Evolutionary conservation across 306 rosid species (phyloP), one percentile per base, ranked within the genome.

Genomic region (Canavalia ensiformis): DNA sequence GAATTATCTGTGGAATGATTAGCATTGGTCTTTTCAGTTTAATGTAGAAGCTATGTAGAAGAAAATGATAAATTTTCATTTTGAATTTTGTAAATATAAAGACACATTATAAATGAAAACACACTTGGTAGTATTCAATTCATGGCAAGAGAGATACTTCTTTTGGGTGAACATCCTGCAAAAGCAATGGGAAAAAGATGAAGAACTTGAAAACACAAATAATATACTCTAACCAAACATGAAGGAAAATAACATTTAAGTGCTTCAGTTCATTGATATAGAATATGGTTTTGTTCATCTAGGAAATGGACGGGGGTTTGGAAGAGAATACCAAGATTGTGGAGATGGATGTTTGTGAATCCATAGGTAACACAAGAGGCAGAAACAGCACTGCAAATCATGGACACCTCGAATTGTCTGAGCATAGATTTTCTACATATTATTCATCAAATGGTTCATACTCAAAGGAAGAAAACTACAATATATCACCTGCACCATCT

Each of bases 311-410:
- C 4, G 85, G 84, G 80, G 88, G 78, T 79, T 51, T 86, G 66
- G 96, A 93, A 83, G 98, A 93, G 87, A 89, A 91, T 81, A 83
- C 90, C 82, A 95, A 95, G 92, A 95, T 89, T 41, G 96, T 95
- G 68, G 96, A 93, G 86, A 92, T 95, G 96, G 97, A 92, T 83
- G 84, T 86, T 25, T 88, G 93, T 41, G 94, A 83, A 57, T 13
- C 90, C 59, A 89, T 86, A 60, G 81, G 78, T 11, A 77, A 79
- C 47, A 12, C 67, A 7, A 89, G 86, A 84, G 72, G 81, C 82
- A 89, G 95, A 76, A 89, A 80, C 75, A 93, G 85, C 87, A 72
- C 75, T 62, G 42, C 81, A 6, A 85, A 81, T 57, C 80, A 81
- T n/a, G 74, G 73, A 4, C 84, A 82, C 56, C 0, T 10, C 2